These are phyloP conservation scores for Schwanniomyces vanrijiae DNA, from an alignment of 805 yeast species.

Conservation along the genomic window DNA sequence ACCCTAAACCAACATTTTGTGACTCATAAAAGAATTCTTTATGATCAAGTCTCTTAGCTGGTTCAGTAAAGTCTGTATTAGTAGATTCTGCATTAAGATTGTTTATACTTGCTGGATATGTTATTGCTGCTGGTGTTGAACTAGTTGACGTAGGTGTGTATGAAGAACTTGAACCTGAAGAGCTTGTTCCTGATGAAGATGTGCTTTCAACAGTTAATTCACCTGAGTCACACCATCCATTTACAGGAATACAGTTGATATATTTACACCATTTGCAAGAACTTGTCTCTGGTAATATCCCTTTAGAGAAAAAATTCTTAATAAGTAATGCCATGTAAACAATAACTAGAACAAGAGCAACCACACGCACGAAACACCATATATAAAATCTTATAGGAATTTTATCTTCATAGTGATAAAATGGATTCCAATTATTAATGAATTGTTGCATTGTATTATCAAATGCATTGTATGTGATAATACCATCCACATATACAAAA, in stretches of 20 bases:
- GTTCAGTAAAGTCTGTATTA: background rate
- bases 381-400: conserved; percentile 38
- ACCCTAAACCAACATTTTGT: conserved; percentile 18
- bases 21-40: conserved; percentile 1
- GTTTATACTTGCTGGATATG: conserved; percentile 21
- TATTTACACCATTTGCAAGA: conserved; percentile 74
- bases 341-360: conserved; percentile 44
- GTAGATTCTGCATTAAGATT: conserved; percentile 8
- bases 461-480: conserved; percentile 32
- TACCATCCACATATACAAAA: conserved; percentile 41
- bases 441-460: conserved; percentile 32
- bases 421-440: conserved; percentile 40
- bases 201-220: conserved; percentile 25
- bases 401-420: conserved; percentile 32
- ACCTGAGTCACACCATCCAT: conserved; percentile 66
- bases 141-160: conserved; percentile 10
- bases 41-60: background rate
- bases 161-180: conserved; percentile 6
- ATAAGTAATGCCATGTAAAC: conserved; percentile 51
- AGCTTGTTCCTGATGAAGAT: conserved; percentile 3
- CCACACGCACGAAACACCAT: conserved; percentile 54
- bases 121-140: conserved; percentile 8
- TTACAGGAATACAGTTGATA: conserved; percentile 66
- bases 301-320: conserved; percentile 43
- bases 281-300: conserved; percentile 37